Conservation (phyloP, 1,284 basidiomycete genomes). For the Leccinum griseonigrum region DNA sequence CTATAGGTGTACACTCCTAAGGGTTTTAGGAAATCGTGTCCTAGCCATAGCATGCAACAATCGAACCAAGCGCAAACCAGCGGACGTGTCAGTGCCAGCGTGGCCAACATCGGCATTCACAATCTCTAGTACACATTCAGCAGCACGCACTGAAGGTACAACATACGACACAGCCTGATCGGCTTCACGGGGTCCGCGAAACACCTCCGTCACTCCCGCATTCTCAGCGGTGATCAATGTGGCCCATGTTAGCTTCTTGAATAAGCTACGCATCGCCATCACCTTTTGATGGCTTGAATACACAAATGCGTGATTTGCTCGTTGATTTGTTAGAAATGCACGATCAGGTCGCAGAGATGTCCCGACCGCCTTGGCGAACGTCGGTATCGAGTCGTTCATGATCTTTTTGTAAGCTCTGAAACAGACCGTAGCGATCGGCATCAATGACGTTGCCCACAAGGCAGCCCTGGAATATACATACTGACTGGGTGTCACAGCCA, state of each 20-base stretch:
- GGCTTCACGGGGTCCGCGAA: conserved; percentile 39
- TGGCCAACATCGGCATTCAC: conserved; percentile 44
- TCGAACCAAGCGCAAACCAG: conserved; percentile 57
- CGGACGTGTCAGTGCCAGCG: conserved; percentile 37
- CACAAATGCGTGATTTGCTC: conserved; percentile 17
- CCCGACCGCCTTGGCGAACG: conserved; percentile 47
- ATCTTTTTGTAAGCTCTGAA: conserved; percentile 55
- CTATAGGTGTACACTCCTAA: conserved; percentile 54
- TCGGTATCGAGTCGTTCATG: conserved; percentile 49
- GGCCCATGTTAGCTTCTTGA: conserved; percentile 20
- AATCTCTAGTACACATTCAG: conserved; percentile 35
- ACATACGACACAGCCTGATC: conserved; percentile 56
- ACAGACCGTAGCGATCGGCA: not conserved
- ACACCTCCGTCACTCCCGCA: conserved; percentile 42
- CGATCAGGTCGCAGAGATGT: conserved; percentile 53
- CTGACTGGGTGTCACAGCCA: conserved; percentile 50
- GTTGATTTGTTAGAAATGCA: conserved; percentile 58
- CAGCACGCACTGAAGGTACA: not conserved
- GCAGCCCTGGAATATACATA: conserved; percentile 31
- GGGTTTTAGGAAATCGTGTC: conserved; percentile 62
- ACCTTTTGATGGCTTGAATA: not conserved
- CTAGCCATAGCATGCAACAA: conserved; percentile 62
- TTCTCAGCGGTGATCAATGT: conserved; percentile 47
- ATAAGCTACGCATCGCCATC: conserved; percentile 37
- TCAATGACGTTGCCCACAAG: not conserved